These are phyloP conservation scores for Diaporthe capsici DNA, from an alignment of 2,329 filamentous ascomycete species.

Conservation along the genomic window DNA sequence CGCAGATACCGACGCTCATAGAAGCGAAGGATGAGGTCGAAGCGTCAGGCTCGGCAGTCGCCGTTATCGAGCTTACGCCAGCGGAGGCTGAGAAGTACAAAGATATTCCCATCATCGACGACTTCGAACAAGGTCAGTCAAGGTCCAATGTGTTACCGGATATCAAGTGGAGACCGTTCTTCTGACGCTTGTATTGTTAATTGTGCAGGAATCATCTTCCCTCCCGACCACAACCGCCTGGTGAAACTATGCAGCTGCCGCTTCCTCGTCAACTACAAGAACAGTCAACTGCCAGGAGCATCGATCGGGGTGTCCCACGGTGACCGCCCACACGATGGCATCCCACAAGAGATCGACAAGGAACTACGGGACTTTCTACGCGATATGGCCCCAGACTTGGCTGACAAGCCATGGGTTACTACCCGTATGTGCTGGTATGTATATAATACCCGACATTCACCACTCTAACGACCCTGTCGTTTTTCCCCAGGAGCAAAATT, in stretches of 20 bases:
- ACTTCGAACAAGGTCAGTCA: slow-evolving; percentile 10
- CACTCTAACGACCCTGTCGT: no score
- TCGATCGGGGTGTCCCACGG: neutral
- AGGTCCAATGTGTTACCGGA: accelerated
- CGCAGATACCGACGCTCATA: slow-evolving; percentile 74
- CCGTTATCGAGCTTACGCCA: neutral
- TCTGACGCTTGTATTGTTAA: neutral
- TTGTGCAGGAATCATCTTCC: neutral
- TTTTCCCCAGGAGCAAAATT: neutral
- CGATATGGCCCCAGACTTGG: slow-evolving; percentile 64
- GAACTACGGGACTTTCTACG: slow-evolving; percentile 65
- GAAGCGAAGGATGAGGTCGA: slow-evolving; percentile 73
- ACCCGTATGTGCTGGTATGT: slow-evolving; percentile 70
- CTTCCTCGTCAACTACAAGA: neutral
- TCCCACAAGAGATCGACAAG: slow-evolving; percentile 61
- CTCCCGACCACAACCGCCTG: neutral
- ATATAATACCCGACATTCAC: neutral
- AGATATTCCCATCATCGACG: slow-evolving; percentile 2
- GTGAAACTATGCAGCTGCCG: slow-evolving; percentile 9
- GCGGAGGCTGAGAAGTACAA: slow-evolving; percentile 9
- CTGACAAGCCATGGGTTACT: slow-evolving; percentile 61
- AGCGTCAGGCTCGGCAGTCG: slow-evolving; percentile 51
- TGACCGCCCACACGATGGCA: slow-evolving; percentile 11
- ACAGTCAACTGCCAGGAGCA: neutral
- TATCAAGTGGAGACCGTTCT: accelerated